phyloP scores from a whole-genome alignment of 441 rosid species.

The Lepidium campestre region DNA sequence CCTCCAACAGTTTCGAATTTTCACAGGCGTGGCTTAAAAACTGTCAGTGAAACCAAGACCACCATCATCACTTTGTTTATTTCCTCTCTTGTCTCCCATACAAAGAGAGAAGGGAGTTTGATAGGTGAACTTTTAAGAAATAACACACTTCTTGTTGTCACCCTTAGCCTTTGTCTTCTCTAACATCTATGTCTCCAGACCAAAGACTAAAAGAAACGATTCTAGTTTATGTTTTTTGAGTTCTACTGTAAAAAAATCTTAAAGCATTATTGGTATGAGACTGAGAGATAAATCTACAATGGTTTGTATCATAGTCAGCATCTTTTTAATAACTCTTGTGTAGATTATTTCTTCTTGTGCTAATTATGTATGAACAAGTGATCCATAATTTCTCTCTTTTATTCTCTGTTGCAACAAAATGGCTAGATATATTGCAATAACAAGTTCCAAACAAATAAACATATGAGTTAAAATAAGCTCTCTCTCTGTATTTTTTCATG shows the following conservation, averaged over 20 bases:
- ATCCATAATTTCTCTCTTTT: not conserved
- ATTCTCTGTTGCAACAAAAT: not conserved
- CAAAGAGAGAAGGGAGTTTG: conserved; percentile 14
- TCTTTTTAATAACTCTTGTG: not conserved
- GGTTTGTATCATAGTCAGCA: conserved; percentile 17
- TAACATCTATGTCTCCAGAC: conserved; percentile 16
- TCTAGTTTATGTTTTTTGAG: conserved; percentile 11
- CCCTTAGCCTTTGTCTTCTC: conserved; percentile 5
- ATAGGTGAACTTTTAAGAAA: conserved; percentile 18
- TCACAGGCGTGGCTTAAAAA: conserved; percentile 18
- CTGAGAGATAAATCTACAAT: conserved; percentile 11
- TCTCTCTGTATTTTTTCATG: conserved; percentile 1
- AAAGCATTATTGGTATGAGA: conserved; percentile 4
- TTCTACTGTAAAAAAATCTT: not conserved
- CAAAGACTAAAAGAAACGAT: conserved; percentile 1
- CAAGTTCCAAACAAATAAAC: conserved; percentile 18
- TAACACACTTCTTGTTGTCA: conserved; percentile 4
- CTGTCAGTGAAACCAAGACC: conserved; percentile 22
- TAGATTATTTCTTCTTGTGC: conserved; percentile 14
- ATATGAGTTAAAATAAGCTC: conserved; percentile 13
- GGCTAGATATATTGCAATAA: conserved; percentile 15
- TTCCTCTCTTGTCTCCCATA: conserved; percentile 16
- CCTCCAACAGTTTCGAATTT: conserved; percentile 18
- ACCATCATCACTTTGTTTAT: conserved; percentile 23
- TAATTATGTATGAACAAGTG: not conserved